Evolutionary conservation across 805 yeast genomes (phyloP).

Genomic region (Torulaspora quercuum): DNA sequence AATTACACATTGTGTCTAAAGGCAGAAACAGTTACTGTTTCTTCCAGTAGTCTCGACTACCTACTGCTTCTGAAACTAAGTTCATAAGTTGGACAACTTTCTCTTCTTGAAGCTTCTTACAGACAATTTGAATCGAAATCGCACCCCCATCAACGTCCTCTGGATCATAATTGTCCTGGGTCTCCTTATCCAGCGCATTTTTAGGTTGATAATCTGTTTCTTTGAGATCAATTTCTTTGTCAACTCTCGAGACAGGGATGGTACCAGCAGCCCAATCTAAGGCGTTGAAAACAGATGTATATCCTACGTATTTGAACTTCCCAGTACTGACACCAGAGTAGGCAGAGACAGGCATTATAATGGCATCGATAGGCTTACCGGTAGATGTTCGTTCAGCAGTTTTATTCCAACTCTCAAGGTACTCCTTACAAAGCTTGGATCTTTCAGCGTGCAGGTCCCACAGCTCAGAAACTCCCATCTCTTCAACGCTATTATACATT

Average conservation of each 20-base stretch:
- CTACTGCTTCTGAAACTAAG: no score
- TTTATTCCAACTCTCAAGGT: constrained; percentile 43
- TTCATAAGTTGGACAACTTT: constrained; percentile 50
- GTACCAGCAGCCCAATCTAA: constrained; percentile 56
- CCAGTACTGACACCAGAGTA: constrained; percentile 41
- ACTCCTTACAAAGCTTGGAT: constrained; percentile 40
- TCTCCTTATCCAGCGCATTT: constrained; percentile 44
- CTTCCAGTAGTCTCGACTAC: no score
- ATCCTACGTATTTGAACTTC: constrained; percentile 43
- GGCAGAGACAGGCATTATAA: constrained; percentile 48
- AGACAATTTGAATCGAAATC: constrained; percentile 61
- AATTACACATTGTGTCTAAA: no score
- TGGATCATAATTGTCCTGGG: constrained; percentile 48
- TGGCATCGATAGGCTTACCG: constrained; percentile 46
- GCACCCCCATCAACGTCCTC: constrained; percentile 56
- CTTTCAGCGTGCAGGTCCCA: constrained; percentile 45
- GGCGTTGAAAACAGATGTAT: constrained; percentile 54
- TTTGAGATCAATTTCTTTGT: constrained; percentile 38
- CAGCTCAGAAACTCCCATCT: constrained; percentile 39
- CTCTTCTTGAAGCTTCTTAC: constrained; percentile 60
- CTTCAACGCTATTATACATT: constrained; percentile 38
- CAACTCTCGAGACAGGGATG: constrained; percentile 57
- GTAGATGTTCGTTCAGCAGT: constrained; percentile 36
- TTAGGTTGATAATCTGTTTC: constrained; percentile 33
- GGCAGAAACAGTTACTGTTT: no score